Percentiles rank a stretch among this genome's conserved stretches.
Conservation (phyloP, 225 moss, liverwort and hornwort genomes). For the Marchantia paleacea region DNA sequence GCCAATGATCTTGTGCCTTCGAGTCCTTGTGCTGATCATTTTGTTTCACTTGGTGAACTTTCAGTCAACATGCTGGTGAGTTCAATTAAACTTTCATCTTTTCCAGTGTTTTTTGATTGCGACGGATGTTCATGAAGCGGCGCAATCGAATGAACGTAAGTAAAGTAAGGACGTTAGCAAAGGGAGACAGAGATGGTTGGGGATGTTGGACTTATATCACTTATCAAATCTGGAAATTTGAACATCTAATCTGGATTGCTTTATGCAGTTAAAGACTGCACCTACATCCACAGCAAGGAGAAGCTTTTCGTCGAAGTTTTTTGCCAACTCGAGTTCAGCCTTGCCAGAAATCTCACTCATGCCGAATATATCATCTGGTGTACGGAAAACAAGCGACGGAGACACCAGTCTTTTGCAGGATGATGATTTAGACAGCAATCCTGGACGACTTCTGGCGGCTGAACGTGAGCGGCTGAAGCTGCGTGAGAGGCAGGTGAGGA, state of each 20-base stretch:
- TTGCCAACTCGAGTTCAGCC: conserved; percentile 35
- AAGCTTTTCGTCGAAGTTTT: conserved; percentile 45
- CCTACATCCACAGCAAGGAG: conserved; percentile 26
- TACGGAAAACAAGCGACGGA: conserved; percentile 17
- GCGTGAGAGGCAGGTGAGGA: conserved; percentile 70
- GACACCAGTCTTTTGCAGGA: conserved; percentile 48
- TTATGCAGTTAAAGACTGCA: conserved; percentile 42
- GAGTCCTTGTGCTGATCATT: conserved; percentile 34
- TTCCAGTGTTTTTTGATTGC: too few species aligned
- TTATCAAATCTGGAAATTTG: background rate
- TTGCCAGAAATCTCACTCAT: conserved; percentile 35
- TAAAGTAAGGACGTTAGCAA: too few species aligned
- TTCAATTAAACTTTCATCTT: background rate
- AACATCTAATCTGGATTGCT: background rate
- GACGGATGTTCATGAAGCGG: too few species aligned
- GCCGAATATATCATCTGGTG: conserved; percentile 32
- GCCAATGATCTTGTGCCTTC: conserved; percentile 24
- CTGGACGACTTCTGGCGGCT: conserved; percentile 58
- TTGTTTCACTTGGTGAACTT: conserved; percentile 37
- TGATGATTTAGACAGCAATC: conserved; percentile 54
- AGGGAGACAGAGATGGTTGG: background rate
- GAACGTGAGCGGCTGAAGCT: conserved; percentile 69
- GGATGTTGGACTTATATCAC: conserved; percentile 20
- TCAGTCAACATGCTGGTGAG: conserved; percentile 11
- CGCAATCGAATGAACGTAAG: too few species aligned